Evolutionary conservation across 2,329 filamentous ascomycete species (phyloP), one percentile per base, ranked within the genome.

Genomic region (Talaromyces sp.): DNA sequence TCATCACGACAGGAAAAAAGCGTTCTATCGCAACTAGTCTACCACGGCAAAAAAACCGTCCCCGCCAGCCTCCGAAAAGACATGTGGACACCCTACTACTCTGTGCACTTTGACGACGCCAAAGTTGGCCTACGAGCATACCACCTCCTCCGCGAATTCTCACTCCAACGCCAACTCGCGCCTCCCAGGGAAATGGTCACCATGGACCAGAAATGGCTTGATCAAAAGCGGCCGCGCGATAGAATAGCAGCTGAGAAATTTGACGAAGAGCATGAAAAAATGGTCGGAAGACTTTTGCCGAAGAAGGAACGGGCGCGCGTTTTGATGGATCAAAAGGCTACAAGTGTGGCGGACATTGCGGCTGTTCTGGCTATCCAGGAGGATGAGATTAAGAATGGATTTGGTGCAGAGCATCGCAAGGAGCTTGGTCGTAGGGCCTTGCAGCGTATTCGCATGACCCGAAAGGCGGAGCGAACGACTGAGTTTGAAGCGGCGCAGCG

Each of bases 291-390:
- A 65, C 68, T 82, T 48, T 76, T 82, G 70, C 72, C 80, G 67
- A 82, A 84, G 74, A 81, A 81, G 67, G 72, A 82, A 66, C 78
- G 83, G 24, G 82, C 82, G n/a, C 79, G 78, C 63, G 78, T 78
- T 52, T 77, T 88, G 52, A 88, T 88, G 85, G 79, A 89, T 71
- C 87, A 89, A 72, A 87, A 85, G 73, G 85, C 85, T n/a, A 88
- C 86, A 64, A 82, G 80, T 50, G 81, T 87, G 22, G 87, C 86
- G 5, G 87, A 89, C 70, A 72, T 87, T 27, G 85, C 86, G 0
- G 82, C 84, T 22, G 84, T 87, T 3, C 72, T 88, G 61, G 67
- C 74, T 31, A 79, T 83, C 66, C 83, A 86, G 70, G 76, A 82
- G 48, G 70, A 77, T 54, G 74, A 74, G 63, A 69, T 77, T 58